Evolutionary conservation across 2,329 filamentous ascomycete genomes (phyloP), one percentile per base, ranked within the genome.

Genomic region (Fusarium humuli): DNA sequence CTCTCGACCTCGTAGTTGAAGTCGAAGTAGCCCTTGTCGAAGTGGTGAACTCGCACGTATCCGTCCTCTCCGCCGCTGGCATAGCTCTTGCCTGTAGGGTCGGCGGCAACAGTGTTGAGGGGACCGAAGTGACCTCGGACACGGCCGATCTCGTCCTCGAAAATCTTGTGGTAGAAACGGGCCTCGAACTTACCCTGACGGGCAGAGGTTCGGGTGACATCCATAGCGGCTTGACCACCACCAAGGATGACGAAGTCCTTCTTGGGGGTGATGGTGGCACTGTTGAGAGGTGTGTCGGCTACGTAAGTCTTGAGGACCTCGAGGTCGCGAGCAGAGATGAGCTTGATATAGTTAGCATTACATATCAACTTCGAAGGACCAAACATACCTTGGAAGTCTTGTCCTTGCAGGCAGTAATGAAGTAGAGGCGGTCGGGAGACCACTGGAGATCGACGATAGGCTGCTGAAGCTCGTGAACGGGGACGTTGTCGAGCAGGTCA

Each of bases 161-260:
- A 98, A 81, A 99, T 92, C 88, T 97, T 98, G 91, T 99, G 96
- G 88, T 98, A 99, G 88, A 99, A 99, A 73, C 96, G 91, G 46
- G 96, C 96, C 84, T 99, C 96, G 86, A 99, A 99, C 85, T 98
- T 98, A 84, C 96, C 96, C 87, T 99, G 96, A 73, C 96, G 90
- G 52, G 94, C 91, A 34, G 92, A 92, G 54, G 96, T 98, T 57
- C 93, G 97, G 63, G 96, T 99, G 83, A 99, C 96, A 79, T 98
- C 95, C 94, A 98, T 98, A 79, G 96, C 96, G 72, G 94, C 96
- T 85, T 99, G 96, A 76, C 96, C 96, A 89, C 96, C 96, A 77
- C 96, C 96, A 46, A 99, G 91, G 78, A 99, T 97, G 73, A 99
- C 95, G 79, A 93, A 99, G 80, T 98, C 94, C 85, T 98, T 98